Evolutionary conservation across 2,329 filamentous ascomycete species (phyloP), one percentile per base, ranked within the genome.

Genomic region (Plectosphaerella plurivora): DNA sequence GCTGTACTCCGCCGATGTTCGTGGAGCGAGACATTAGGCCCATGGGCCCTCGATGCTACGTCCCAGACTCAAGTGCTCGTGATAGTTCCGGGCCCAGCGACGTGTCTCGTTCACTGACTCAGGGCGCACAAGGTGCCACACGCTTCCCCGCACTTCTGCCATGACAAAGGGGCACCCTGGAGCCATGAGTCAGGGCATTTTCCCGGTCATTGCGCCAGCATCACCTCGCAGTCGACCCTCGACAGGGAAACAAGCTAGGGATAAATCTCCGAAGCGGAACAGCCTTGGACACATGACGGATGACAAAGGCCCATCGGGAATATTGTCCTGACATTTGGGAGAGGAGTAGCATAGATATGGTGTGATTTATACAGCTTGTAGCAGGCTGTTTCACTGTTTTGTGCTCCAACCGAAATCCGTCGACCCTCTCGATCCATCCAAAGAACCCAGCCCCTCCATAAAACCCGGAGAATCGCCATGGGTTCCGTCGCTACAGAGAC

Each of bases 401-500:
- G 12, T 39, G 37, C 37, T 39, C 37, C 7, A 39, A 3, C 37
- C 37, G 37, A 39, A 39, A 39, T 39, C 12, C 37, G 37, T n/a
- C 16, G 37, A 9, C 37, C 37, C 37, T 39, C 37, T 39, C 16
- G 16, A 16, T 39, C 37, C 37, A 39, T 39, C 37, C 37, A 39
- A 39, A 14, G n/a, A 39, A 39, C 14, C 37, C 37, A 39, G n/a
- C n/a, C 37, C n/a, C 37, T 14, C 14, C 7, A 41, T 5, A 41
- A 18, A 5, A 41, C 37, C 14, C 37, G 7, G 9, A 18, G 15
- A 15, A 28, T 33, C 45, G 36, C 51, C 16, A 55, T 53, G 51
- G 49, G 49, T 25, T 53, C 51, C 14, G 20, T 41, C 12, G 12
- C 49, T 9, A 5, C 53, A 14, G 42, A 45, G 4, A 55, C 47